These are phyloP conservation scores for Rhodotorula mucilaginosa DNA, from an alignment of 1,284 basidiomycete genomes.

Conservation along the genomic window DNA sequence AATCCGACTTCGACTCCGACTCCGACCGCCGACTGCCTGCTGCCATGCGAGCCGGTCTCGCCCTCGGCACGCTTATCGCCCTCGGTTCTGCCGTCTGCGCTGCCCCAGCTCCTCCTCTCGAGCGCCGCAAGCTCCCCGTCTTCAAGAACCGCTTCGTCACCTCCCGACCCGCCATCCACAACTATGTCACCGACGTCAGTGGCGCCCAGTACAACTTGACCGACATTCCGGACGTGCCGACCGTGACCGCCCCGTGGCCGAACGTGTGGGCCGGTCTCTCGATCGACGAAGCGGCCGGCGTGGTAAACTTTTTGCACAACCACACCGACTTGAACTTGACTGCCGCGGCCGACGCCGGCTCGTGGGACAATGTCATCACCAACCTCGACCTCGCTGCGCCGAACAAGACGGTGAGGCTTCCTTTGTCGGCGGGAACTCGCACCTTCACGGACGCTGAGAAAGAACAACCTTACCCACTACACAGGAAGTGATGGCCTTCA, in stretches of 20 bases:
- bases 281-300: constrained; percentile 45
- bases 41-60: constrained; percentile 1
- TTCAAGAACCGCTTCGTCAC: constrained; percentile 9
- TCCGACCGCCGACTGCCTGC: not conserved
- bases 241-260: constrained; percentile 39
- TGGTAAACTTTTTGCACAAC: constrained; percentile 44
- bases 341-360: constrained; percentile 42
- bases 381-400: constrained; percentile 45
- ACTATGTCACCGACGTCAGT: not conserved
- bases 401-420: constrained; percentile 42
- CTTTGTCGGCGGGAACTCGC: not conserved
- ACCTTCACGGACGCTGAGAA: no score
- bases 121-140: not conserved
- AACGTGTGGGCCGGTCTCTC: constrained; percentile 45
- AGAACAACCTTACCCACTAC: not conserved
- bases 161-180: not conserved
- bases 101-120: not conserved
- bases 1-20: not conserved
- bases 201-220: constrained; percentile 2
- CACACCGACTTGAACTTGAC: constrained; percentile 47
- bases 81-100: not conserved
- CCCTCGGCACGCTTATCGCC: not conserved
- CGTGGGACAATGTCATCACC: constrained; percentile 47
- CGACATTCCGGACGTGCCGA: constrained; percentile 6
- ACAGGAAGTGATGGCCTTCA: constrained; percentile 17